Conservation (phyloP, 176 grass and related monocot species). For the Juncus inflexus region DNA sequence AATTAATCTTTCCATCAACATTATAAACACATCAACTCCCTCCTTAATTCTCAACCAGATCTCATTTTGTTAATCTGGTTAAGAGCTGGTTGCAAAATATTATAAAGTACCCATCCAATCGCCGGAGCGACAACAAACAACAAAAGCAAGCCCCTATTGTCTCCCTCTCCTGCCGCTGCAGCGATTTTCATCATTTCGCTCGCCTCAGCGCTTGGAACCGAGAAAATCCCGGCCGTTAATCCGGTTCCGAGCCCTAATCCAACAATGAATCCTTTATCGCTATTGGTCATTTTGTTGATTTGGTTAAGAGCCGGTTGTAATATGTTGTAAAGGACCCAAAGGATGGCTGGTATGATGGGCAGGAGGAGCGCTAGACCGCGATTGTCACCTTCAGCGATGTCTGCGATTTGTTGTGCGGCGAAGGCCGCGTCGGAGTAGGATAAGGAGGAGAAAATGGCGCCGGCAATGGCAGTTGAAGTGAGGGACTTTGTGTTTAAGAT, state of each 20-base stretch:
- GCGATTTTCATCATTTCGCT: constrained; percentile 32
- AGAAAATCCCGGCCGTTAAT: constrained; percentile 29
- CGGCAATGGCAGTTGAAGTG: constrained; percentile 44
- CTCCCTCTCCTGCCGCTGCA: constrained; percentile 14
- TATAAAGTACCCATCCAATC: constrained; percentile 45
- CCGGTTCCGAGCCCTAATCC: constrained; percentile 44
- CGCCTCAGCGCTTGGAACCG: constrained; percentile 33
- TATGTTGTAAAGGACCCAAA: constrained; percentile 85
- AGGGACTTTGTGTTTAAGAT: constrained; percentile 8
- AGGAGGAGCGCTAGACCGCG: constrained; percentile 52
- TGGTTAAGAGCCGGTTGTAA: constrained; percentile 81
- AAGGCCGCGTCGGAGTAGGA: constrained; percentile 43
- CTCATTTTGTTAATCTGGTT: constrained; percentile 62
- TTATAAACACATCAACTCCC: not conserved
- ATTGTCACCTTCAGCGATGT: constrained; percentile 49
- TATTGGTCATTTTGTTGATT: constrained; percentile 46
- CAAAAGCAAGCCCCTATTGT: constrained; percentile 44
- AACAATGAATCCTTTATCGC: constrained; percentile 37
- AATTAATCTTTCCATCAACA: too few relatives aligned
- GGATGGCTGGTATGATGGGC: constrained; percentile 57
- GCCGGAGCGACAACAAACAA: constrained; percentile 49
- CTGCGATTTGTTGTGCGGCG: constrained; percentile 46
- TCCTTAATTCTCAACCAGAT: constrained; percentile 31
- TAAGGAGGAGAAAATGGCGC: constrained; percentile 50
- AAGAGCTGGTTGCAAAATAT: constrained; percentile 54